These are phyloP conservation scores for Selaginella moellendorffii DNA, from an alignment of 75 land plant species.

Conservation along the genomic window DNA sequence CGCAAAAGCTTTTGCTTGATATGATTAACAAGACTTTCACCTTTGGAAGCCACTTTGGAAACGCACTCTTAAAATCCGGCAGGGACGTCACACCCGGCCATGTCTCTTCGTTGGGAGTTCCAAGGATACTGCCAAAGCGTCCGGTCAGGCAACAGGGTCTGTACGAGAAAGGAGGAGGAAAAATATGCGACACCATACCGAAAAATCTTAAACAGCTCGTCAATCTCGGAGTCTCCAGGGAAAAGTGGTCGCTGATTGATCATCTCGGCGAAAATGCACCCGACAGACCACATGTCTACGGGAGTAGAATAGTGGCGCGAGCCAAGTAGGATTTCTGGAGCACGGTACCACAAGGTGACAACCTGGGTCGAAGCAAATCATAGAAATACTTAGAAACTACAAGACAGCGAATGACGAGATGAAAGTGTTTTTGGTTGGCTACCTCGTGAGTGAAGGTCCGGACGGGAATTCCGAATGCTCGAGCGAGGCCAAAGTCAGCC, in stretches of 20 bases:
- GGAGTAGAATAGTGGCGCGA: constrained; percentile 98
- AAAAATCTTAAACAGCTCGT: constrained; percentile 92
- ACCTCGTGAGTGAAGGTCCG: constrained; percentile 99
- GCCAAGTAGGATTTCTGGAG: constrained; percentile 93
- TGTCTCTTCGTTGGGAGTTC: constrained; percentile 85
- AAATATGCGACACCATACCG: too few relatives aligned
- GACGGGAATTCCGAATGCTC: constrained; percentile 96
- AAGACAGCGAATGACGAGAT: too few relatives aligned
- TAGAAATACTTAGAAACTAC: not conserved
- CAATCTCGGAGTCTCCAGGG: constrained; percentile 98
- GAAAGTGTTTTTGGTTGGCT: too few relatives aligned
- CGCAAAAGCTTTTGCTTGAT: not conserved
- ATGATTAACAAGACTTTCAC: constrained; percentile 16
- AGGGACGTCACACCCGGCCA: constrained; percentile 94
- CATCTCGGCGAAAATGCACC: constrained; percentile 99
- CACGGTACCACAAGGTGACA: constrained; percentile 97
- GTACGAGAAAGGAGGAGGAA: too few relatives aligned
- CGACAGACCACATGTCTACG: constrained; percentile 98
- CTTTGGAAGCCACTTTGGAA: constrained; percentile 93
- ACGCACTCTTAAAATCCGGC: constrained; percentile 82
- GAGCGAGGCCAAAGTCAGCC: constrained; percentile 94
- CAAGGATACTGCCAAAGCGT: constrained; percentile 13
- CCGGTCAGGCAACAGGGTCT: too few relatives aligned
- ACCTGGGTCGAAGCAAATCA: constrained; percentile 59
- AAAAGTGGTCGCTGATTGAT: constrained; percentile 91